A percentile compares a stretch with the other conserved stretches of the same genome.
These are phyloP conservation scores for Wallacemonas sp. DNA, from an alignment of 208 protist species.

Conservation along the genomic window DNA sequence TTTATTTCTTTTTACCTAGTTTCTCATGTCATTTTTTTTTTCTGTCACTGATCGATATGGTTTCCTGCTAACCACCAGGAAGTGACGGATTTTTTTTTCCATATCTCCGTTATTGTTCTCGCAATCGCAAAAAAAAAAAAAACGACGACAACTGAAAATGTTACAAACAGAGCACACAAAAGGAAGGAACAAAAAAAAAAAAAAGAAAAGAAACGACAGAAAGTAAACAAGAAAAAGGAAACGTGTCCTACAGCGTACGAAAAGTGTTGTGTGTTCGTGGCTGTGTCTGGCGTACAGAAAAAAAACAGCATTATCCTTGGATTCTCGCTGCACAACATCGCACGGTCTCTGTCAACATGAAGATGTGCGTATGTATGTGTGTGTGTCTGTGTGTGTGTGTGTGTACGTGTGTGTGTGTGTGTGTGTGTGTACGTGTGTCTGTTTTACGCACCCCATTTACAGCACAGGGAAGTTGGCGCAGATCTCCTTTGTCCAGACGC, in stretches of 20 bases:
- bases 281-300: no score
- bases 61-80: no score
- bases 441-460: slow-evolving; percentile 17
- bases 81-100: no score
- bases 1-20: no score
- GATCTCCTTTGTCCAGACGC: slow-evolving; percentile 75
- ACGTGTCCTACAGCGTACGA: not conserved
- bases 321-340: not conserved
- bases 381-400: slow-evolving; percentile 1
- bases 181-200: not conserved
- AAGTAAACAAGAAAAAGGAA: slow-evolving; percentile 14
- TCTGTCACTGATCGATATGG: no score
- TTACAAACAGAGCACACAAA: not conserved
- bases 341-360: not conserved
- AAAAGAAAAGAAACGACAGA: not conserved
- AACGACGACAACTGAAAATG: no score
- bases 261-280: no score
- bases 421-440: not conserved
- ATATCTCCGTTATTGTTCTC: no score
- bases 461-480: slow-evolving; percentile 29
- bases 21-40: no score
- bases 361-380: not conserved
- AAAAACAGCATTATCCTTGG: slow-evolving; percentile 3
- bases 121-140: no score
- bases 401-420: not conserved